Evolutionary conservation across 805 yeast genomes (phyloP), one percentile per base, ranked within the genome.

Genomic region (Hanseniaspora meyeri): DNA sequence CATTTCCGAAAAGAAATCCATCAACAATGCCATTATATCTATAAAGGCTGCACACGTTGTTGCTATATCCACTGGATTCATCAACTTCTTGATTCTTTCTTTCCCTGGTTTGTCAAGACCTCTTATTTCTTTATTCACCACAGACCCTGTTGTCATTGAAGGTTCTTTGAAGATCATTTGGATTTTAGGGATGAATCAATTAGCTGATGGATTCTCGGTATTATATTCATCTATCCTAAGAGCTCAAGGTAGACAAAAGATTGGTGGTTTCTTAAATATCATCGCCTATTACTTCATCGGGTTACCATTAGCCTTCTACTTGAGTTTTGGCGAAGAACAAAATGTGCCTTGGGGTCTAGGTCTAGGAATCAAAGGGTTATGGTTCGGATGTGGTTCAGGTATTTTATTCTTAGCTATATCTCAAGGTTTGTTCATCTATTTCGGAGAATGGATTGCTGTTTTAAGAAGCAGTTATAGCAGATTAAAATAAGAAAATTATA

Each of bases 311-410:
- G 80, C 87, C 14, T 79, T 51, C 19, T 50, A 51, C 27, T 16
- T 57, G n/a, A 51, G 53, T 42, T 46, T 51, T 39, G 58, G 55
- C 24, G 32, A 71, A 73, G 63, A 69, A 73, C 54, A 49, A 19
- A 72, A 78, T 43, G 77, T 29, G 71, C 82, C 53, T 71, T 74
- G 55, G 90, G 90, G 3, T 70, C 82, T 50, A 82, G 90, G 90
- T 67, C 76, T 38, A 83, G 86, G 43, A 66, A 32, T 56, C 1
- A 66, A 70, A 10, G 95, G 95, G 0, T 68, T 87, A 50, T 87
- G 95, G 95, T 59, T 79, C 1, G 91, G 91, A 0, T 72, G 82
- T 60, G 89, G 85, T 9, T 64, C 76, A 48, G 95, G 89, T 0
- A 74, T 83, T 70, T 58, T 78, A 6, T 55, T 78, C 31, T 76